phyloP scores from a whole-genome alignment of 2,329 filamentous ascomycete genomes.

The Claviceps maximensis region DNA sequence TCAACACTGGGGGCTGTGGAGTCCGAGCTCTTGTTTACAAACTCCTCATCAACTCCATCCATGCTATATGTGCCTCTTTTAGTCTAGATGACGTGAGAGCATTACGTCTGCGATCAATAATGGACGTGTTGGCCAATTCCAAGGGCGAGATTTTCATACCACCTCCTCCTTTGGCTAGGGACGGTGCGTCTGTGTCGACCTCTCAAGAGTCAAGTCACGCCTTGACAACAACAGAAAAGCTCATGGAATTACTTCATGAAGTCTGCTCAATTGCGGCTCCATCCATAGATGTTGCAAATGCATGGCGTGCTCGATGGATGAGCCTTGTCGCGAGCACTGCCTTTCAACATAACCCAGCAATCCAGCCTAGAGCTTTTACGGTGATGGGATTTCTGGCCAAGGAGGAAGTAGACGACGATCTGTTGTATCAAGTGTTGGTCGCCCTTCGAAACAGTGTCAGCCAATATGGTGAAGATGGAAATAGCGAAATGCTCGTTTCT shows the following conservation, averaged over 20 bases:
- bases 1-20: conserved; percentile 47
- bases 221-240: conserved; percentile 44
- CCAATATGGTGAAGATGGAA: conserved; percentile 51
- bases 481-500: conserved; percentile 54
- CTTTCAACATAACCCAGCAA: conserved; percentile 59
- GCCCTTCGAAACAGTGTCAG: conserved; percentile 50
- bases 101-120: conserved; percentile 39
- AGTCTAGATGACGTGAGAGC: conserved; percentile 45
- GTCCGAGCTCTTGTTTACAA: conserved; percentile 48
- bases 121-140: conserved; percentile 47
- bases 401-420: conserved; percentile 60
- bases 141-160: conserved; percentile 44
- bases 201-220: conserved; percentile 38
- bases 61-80: conserved; percentile 55
- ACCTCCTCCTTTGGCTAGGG: conserved; percentile 30
- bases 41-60: conserved; percentile 52
- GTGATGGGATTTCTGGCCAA: conserved; percentile 59
- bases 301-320: conserved; percentile 62
- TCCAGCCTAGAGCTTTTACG: conserved; percentile 55
- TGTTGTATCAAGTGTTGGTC: conserved; percentile 58
- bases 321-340: conserved; percentile 58
- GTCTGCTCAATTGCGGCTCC: conserved; percentile 50
- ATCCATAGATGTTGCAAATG: conserved; percentile 50
- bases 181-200: conserved; percentile 41
- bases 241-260: conserved; percentile 50